Percentiles rank a stretch among this genome's conserved stretches.
These are phyloP conservation scores for Globisporangium heterothallicum DNA, from an alignment of 352 stramenopile species.

Conservation along the genomic window DNA sequence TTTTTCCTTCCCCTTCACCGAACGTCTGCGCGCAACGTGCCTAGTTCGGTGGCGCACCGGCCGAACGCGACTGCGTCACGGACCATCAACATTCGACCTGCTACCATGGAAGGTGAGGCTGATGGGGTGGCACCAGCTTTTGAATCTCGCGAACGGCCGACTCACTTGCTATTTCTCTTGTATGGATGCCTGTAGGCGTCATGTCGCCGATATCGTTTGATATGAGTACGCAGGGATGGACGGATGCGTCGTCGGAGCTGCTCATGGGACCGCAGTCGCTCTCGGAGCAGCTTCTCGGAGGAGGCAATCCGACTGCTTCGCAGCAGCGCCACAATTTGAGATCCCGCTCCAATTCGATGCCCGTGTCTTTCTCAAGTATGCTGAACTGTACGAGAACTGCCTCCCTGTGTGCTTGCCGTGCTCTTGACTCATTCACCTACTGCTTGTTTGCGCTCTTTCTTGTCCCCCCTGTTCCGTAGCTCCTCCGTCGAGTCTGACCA, in stretches of 20 bases:
- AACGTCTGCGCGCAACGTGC: conserved; percentile 9
- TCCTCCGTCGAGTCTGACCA: not conserved
- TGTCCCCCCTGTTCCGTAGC: too few species aligned
- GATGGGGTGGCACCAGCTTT: too few species aligned
- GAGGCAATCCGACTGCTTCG: not conserved
- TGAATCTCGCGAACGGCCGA: too few species aligned
- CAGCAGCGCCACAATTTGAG: conserved; percentile 32
- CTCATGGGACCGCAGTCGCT: conserved; percentile 12
- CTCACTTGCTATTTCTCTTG: too few species aligned
- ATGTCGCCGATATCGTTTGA: conserved; percentile 12
- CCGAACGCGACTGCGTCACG: conserved; percentile 10
- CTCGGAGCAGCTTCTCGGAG: conserved; percentile 7
- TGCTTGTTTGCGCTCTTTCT: not conserved
- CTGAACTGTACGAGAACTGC: not conserved
- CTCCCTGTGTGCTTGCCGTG: not conserved
- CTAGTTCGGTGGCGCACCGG: conserved; percentile 2
- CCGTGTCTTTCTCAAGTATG: conserved; percentile 34
- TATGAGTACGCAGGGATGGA: not conserved
- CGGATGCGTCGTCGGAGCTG: conserved; percentile 6
- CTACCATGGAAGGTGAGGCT: conserved; percentile 23
- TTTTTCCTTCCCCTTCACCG: conserved; percentile 50
- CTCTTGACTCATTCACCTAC: conserved; percentile 1
- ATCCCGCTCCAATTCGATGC: conserved; percentile 75
- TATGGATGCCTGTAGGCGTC: conserved; percentile 6
- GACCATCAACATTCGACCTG: conserved; percentile 58